Evolutionary conservation across 768 basidiomycete species (phyloP).

Genomic region (Chalciporus pseudorubinellus): DNA sequence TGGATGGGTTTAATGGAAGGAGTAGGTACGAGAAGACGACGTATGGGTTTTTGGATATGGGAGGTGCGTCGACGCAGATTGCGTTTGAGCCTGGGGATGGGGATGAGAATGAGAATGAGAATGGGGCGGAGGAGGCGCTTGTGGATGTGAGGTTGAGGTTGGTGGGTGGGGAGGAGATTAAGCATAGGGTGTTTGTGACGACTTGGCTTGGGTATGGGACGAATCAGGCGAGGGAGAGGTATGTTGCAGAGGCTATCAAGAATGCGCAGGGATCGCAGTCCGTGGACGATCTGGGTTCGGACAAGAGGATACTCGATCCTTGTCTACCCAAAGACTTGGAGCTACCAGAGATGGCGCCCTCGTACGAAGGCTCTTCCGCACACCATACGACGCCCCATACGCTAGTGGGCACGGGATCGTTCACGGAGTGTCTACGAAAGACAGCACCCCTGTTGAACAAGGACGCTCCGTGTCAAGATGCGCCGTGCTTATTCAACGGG

Average conservation of each 20-base stretch:
- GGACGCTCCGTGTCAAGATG: conserved; percentile 73
- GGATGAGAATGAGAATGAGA: conserved; percentile 32
- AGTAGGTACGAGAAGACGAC: conserved; percentile 61
- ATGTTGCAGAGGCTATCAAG: conserved; percentile 67
- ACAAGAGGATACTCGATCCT: conserved; percentile 67
- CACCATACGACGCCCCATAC: too few species aligned
- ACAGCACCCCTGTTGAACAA: conserved; percentile 84
- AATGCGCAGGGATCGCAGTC: conserved; percentile 45
- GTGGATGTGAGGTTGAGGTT: conserved; percentile 80
- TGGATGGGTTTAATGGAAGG: conserved; percentile 82
- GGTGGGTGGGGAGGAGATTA: conserved; percentile 80
- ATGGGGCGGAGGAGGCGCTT: conserved; percentile 50
- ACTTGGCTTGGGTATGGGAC: conserved; percentile 99
- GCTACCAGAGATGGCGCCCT: conserved; percentile 53
- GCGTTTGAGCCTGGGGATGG: conserved; percentile 83
- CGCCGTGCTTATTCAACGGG: conserved; percentile 91
- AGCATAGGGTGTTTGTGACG: conserved; percentile 93
- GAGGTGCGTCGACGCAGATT: conserved; percentile 97
- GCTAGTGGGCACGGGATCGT: conserved; percentile 86
- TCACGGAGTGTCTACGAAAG: conserved; percentile 73
- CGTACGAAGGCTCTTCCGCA: too few species aligned
- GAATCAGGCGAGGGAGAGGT: conserved; percentile 93
- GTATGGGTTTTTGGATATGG: conserved; percentile 99
- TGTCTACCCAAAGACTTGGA: conserved; percentile 81
- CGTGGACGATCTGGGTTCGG: conserved; percentile 11